Base-by-base conservation (phyloP, 345 rosid genomes). In the Excoecaria cochinchinensis region DNA sequence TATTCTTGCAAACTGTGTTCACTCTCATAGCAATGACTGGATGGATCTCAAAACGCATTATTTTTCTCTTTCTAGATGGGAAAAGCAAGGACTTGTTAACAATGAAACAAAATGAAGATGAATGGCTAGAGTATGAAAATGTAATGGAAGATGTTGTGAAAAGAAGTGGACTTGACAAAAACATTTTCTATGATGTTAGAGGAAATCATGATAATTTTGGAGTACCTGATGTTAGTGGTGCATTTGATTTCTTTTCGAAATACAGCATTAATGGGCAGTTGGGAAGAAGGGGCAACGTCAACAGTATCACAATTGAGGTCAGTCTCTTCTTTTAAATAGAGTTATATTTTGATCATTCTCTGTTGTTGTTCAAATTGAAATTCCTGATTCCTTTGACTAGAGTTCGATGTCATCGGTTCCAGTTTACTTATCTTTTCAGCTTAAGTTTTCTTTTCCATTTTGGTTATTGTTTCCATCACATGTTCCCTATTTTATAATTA, bases 191-290 rank as follows among this genome's bases (percentile, higher is more conserved):
- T 80, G 98, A 95, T 87, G 85, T 95, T 69, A 89, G 97, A 76
- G 99, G 99, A 78, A 95, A 95, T 75, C 99, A 95, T 72, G 98
- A 95, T 72, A 89, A 80, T 85, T 95, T 95, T 78, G 99, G 99
- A 51, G 94, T 95, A 50, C 93, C 95, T 6, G 60, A 65, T 53
- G 69, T 83, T 57, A 91, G 90, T 61, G 89, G 88, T 44, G 78
- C 90, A 2, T 74, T 84, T 78, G 99, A 95, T 88, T 95, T 87
- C 87, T 95, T 84, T 85, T 89, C 93, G 0, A 87, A 89, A 78
- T 85, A 95, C 82, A 90, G 96, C 83, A 91, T 95, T 84, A 91
- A 86, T 58, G 97, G 90, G 69, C 87, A 80, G 72, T 61, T 87
- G 75, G 90, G 90, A 71, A 89, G 97, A 80, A 82, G 60, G 38